Base-by-base conservation (phyloP, 768 basidiomycete genomes). In the Agaricus subrufescens region DNA sequence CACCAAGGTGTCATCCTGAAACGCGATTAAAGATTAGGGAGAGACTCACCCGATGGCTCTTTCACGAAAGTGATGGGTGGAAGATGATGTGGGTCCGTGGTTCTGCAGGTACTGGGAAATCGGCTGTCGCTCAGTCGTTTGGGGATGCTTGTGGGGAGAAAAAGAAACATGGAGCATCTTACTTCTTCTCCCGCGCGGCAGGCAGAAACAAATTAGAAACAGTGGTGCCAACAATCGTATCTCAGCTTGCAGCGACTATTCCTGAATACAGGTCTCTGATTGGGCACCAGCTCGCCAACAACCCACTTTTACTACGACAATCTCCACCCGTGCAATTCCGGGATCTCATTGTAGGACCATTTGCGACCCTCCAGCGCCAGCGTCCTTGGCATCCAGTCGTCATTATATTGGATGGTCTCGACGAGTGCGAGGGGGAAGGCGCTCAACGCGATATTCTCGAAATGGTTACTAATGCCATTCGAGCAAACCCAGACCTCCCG, bases 91-190 rank as follows among this genome's bases (percentile, higher is more conserved):
- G 49, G 49, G 31, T 50, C n/a, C 31, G 8, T 34, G 56, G 56
- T 6, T 44, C 51, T 43, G 56, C 56, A n/a, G 56, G 56, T 26
- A 46, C 56, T 3, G 34, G 34, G 34, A 34, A 34, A 34, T 34
- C 34, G 8, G 34, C 34, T 11, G 34, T 34, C 11, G 34, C 34
- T 6, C 34, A 34, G 3, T 34, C 34, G 8, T 34, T 34, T 11
- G 34, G 8, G 7, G 34, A 34, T 34, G 7, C 34, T 11, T 34
- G 34, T 11, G 34, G 11, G 34, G 34, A 34, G 34, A 8, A 34
- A 11, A 11, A 34, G 7, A 34, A 8, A 8, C 34, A 8, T 34
- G 34, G 34, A 8, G 34, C 34, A 11, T 34, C 34, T 1, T 34
- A 34, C 7, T 34, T 34, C 11, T 34, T 34, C 34, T 34, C 34